Base-by-base conservation (phyloP, 768 basidiomycete genomes). In the Mycena olivaceomarginata region DNA sequence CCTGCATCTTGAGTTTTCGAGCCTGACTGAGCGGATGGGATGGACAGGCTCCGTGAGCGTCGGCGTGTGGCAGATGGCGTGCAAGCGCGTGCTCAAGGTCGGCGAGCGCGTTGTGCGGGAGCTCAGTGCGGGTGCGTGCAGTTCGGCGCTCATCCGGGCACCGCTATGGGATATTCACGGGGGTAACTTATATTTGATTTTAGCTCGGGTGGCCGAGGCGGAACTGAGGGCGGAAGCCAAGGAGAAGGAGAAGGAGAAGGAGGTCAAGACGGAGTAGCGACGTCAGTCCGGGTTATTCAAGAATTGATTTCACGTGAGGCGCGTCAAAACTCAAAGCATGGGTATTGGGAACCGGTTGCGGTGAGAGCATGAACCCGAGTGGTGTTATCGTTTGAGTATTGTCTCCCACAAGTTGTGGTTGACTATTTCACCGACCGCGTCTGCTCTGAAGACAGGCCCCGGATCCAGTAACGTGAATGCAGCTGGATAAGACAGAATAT, bases 11-110 rank as follows among this genome's bases (percentile, higher is more conserved):
- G 37, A 70, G 43, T 22, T 43, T 25, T 72, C 31, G 31, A 31
- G 31, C 31, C 31, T 31, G 4, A 31, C 31, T 31, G 31, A 31
- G 31, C 31, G 31, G 59, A 40, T 46, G 31, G 53, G 67, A 18
- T 40, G 25, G 39, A 20, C 77, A 97, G 98, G 98, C 13, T 95
- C 97, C 13, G 94, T 99, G 75, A 97, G 96, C 80, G 96, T 97
- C 56, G 96, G 95, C 1, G 92, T 97, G 53, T 99, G 98, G 98
- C 95, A 97, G 82, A 96, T 98, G 93, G 95, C 97, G 10, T 98
- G 97, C 85, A 93, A 92, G 78, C 90, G 97, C 67, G 94, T 97
- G n/a, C 90, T 99, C 74, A 90, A 91, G 75, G 89, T 94, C n/a
- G 90, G 93, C 60, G 96, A 97, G 84, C 90, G 92, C 31, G 88